Base-by-base conservation (phyloP, 768 basidiomycete species). In the Gautieria morchelliformis region DNA sequence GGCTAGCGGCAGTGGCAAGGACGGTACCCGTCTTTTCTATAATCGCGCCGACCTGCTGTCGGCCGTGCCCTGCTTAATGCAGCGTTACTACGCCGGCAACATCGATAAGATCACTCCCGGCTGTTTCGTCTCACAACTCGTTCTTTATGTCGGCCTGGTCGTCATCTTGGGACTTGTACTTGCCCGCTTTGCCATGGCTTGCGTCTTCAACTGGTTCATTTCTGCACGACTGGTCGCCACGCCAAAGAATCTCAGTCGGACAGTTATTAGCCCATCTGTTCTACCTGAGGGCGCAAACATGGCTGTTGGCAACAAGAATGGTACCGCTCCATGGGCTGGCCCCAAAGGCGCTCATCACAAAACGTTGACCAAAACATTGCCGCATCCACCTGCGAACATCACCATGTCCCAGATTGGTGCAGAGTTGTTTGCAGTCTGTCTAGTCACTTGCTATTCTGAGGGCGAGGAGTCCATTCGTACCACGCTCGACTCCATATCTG, bases 401-500 rank as follows among this genome's bases (percentile, higher is more conserved):
- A 87, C 83, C 58, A 75, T 95, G 59, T 79, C 91, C 0, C 86
- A 93, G 63, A 98, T 98, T 62, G 96, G 96, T 12, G 81, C 91
- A 1, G 96, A 99, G 67, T 78, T 98, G 33, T 99, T 97, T 68
- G 86, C 91, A 1, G 85, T 98, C 40, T 96, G 93, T 69, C 76
- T 99, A 58, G 91, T 99, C 5, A 98, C 96, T 1, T 98, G 96
- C 67, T 99, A 99, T 68, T 95, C 92, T 1, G 96, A 99, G 72
- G 94, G 93, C 50, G 89, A 92, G 70, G 93, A 93, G 39, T 93
- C 90, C 1, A 74, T 99, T 64, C 79, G 90, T 58, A 86, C 85
- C 2, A 99, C 96, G 0, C 78, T 97, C 53, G 96, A 98, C 69
- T 89, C 93, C 3, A 92, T 99, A 58, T 94, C 95, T 0, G 72